Evolutionary conservation across 202 grass and related monocot species (phyloP).

Genomic region (Tripidium arundinaceum): DNA sequence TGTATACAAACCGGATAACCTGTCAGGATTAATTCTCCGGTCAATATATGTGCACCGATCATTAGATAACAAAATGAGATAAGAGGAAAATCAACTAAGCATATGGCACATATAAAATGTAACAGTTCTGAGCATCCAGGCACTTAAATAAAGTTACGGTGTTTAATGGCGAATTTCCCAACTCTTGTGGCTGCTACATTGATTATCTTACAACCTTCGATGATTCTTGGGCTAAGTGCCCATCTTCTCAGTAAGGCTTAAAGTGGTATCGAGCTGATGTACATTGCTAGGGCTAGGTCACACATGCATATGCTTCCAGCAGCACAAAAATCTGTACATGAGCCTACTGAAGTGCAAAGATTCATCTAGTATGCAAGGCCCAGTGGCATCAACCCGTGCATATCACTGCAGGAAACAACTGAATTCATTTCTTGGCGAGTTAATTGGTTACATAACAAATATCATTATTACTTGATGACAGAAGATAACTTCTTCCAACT

Average conservation of each 20-base stretch:
- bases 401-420: not conserved
- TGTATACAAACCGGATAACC: conserved; percentile 74
- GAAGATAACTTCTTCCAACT: not conserved
- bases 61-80: not conserved
- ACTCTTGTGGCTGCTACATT: not conserved
- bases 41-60: conserved; percentile 34
- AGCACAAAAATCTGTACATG: not conserved
- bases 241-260: not conserved
- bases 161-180: not conserved
- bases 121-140: not conserved
- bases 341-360: not conserved
- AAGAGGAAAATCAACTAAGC: not conserved
- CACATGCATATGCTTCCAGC: not conserved
- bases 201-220: not conserved
- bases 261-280: not conserved
- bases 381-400: not conserved
- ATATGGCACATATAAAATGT: not conserved
- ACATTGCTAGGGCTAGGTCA: not conserved
- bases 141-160: not conserved
- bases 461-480: not conserved
- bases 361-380: not conserved
- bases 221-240: not conserved
- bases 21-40: conserved; percentile 34
- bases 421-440: not conserved
- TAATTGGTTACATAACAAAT: not conserved